These are phyloP conservation scores for Tuber aestivum DNA, from an alignment of 495 filamentous ascomycete genomes.

Conservation along the genomic window DNA sequence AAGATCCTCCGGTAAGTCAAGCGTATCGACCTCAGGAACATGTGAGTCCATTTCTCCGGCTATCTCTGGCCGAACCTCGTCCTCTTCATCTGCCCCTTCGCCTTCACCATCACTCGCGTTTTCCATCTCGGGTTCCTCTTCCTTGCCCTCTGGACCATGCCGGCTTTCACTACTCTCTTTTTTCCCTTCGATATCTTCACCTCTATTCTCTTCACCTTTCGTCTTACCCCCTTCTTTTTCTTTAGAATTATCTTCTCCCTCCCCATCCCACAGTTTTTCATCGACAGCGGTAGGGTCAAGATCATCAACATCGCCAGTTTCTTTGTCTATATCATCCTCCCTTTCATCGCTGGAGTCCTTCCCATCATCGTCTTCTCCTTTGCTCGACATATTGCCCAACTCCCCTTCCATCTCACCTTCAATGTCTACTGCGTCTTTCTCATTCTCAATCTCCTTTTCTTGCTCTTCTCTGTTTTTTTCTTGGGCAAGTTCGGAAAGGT, in stretches of 20 bases:
- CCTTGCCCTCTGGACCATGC: constrained; percentile 49
- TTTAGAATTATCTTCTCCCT: constrained; percentile 63
- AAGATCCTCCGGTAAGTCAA: constrained; percentile 65
- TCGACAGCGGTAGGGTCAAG: constrained; percentile 82
- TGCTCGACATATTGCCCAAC: constrained; percentile 59
- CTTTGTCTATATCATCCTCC: constrained; percentile 71
- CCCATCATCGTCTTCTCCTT: constrained; percentile 52
- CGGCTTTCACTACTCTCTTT: constrained; percentile 53
- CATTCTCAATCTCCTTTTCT: constrained; percentile 61
- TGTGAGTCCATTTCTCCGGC: constrained; percentile 63
- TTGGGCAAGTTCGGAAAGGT: constrained; percentile 84
- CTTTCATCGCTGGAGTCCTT: constrained; percentile 54
- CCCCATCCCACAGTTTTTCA: constrained; percentile 96
- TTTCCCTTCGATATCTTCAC: constrained; percentile 59
- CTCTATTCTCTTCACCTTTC: constrained; percentile 56
- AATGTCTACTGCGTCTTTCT: constrained; percentile 89
- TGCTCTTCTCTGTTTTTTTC: constrained; percentile 56
- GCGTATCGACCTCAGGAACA: constrained; percentile 63
- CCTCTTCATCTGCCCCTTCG: constrained; percentile 53
- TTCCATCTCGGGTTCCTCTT: constrained; percentile 50
- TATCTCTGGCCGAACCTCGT: constrained; percentile 57
- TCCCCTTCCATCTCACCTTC: constrained; percentile 83
- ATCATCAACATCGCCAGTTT: constrained; percentile 82
- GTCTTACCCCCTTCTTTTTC: constrained; percentile 77
- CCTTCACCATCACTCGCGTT: constrained; percentile 55